Percentiles rank a stretch among this genome's conserved stretches.
phyloP scores from a whole-genome alignment of 306 rosid genomes.

The Nissolia schottii region DNA sequence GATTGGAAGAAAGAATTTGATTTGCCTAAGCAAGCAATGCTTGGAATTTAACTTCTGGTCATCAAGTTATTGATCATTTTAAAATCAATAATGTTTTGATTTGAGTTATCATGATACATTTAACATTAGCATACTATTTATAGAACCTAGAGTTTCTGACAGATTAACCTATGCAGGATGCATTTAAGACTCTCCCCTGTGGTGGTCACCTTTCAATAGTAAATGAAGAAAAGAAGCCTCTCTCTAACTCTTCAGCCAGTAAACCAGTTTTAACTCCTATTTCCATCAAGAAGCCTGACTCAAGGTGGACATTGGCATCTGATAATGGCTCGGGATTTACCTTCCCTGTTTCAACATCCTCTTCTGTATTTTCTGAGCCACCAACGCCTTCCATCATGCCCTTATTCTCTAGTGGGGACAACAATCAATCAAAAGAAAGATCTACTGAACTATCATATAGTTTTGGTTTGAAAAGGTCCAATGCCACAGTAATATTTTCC shows the following conservation, averaged over 20 bases:
- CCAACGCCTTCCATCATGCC: slow-evolving; percentile 83
- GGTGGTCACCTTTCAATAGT: slow-evolving; percentile 12
- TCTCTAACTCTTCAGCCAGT: slow-evolving; percentile 23
- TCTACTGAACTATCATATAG: slow-evolving; percentile 41
- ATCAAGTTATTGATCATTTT: neutral
- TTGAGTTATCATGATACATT: neutral
- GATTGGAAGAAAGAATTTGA: neutral
- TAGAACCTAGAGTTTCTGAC: slow-evolving; percentile 8
- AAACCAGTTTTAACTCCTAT: slow-evolving; percentile 67
- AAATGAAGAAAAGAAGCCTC: slow-evolving; percentile 37
- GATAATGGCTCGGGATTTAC: slow-evolving; percentile 62
- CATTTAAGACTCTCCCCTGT: slow-evolving; percentile 23
- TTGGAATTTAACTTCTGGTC: neutral
- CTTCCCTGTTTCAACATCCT: slow-evolving; percentile 66
- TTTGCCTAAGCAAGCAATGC: neutral
- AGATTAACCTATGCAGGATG: slow-evolving; percentile 41
- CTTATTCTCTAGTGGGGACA: slow-evolving; percentile 32
- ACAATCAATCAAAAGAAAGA: slow-evolving; percentile 35
- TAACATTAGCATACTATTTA: neutral
- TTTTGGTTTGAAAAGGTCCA: slow-evolving; percentile 56
- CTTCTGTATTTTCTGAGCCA: slow-evolving; percentile 56
- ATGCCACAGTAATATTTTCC: slow-evolving; percentile 46
- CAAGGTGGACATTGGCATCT: slow-evolving; percentile 55
- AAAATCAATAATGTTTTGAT: neutral
- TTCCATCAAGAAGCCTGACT: slow-evolving; percentile 49